Base-by-base conservation (phyloP, 2,329 filamentous ascomycete species). In the Neonectria ditissima region DNA sequence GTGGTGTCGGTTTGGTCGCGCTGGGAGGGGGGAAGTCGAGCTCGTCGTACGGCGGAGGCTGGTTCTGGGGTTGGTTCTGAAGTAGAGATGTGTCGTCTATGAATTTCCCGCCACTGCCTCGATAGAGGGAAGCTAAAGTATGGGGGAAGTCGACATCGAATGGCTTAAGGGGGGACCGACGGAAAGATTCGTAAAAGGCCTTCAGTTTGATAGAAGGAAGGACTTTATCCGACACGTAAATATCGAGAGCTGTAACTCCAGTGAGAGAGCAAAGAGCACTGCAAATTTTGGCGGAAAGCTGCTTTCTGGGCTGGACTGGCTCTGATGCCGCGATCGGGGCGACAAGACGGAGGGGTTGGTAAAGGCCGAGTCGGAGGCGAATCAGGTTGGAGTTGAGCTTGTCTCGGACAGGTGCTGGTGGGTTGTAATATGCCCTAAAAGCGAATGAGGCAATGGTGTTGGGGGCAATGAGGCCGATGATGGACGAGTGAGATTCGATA, bases 201-300 rank as follows among this genome's bases (percentile, higher is more conserved):
- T 55, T 61, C 32, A 55, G 32, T 44, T 51, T 61, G 20, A 34
- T 44, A 20, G 55, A 52, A 34, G 58, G 52, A 7, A 61, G 44
- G 20, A 43, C 58, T 51, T 43, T 37, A n/a, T 55, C 58, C 14
- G 52, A 55, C 24, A 61, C 58, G 32, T 61, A 61, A 55, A 61
- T 37, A 43, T 61, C 58, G 4, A 61, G 26, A 26, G 18, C 16
- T 34, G 26, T n/a, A 11, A 37, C 52, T 8, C 18, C 44, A 16
- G 26, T 44, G 18, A 61, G 52, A 8, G 58, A 61, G 28, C 58
- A 43, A n/a, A 61, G 34, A 55, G 52, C 24, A n/a, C 50, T 47
- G 14, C 45, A 48, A 13, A 43, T 52, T 20, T 61, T 44, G n/a
- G 43, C 58, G 2, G 58, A 61, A 22, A 32, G 44, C 24, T 52